Evolutionary conservation across 352 stramenopile species (phyloP), one percentile per base, ranked within the genome.

Genomic region (Thalassiosira sp.): DNA sequence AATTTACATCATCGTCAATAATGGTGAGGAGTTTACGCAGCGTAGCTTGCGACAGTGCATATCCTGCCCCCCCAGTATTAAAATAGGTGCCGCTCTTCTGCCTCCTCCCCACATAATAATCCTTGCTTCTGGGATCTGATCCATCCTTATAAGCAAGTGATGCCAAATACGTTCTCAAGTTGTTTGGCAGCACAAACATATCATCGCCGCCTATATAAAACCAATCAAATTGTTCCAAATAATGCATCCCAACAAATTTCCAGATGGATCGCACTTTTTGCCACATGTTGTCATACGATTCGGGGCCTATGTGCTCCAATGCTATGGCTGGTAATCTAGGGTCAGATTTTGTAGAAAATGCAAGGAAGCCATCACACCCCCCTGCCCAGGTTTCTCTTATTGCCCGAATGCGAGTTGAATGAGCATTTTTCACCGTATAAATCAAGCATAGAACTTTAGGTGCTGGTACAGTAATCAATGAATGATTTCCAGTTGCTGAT

Each of bases 161-260:
- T 45, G 73, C 54, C 42, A 93, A 64, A 73, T 90, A 92, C 2
- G 70, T 76, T 28, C 86, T 79, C 28, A 95, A 71, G 81, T 95
- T 95, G 59, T 93, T 53, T 22, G 86, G 81, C 56, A 95, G 74
- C 1, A 94, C 72, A 73, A 90, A 94, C 58, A 93, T 74, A 84
- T 94, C 90, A 68, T 94, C 89, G 43, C 90, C 90, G 24, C 89
- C 86, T 31, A 93, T 74, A 49, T 89, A 82, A 62, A 94, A 94
- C 61, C 77, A 94, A 80, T 95, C 90, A 78, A 86, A 93, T 20
- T 89, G 75, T 18, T 87, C 28, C 13, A 84, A 61, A 70, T 94
- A 94, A 71, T 94, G 81, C 20, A 63, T 66, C 27, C 85, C 74
- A n/a, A 94, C 80, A 76, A 92, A 94, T 40, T 79, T 89, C 89